phyloP scores from a whole-genome alignment of 2,329 filamentous ascomycete genomes.

The Fusarium verrucosum region DNA sequence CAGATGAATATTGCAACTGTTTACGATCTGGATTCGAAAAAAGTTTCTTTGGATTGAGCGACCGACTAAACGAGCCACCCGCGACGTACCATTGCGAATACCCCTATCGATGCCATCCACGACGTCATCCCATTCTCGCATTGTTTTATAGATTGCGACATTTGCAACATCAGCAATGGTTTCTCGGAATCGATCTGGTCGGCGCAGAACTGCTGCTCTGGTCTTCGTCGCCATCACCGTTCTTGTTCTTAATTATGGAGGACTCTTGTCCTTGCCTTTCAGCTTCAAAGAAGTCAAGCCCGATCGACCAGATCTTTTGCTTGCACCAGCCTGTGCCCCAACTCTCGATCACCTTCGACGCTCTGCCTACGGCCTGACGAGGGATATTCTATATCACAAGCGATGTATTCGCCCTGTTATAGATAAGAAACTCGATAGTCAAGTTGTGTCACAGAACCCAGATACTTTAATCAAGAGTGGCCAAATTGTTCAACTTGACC shows the following conservation, averaged over 20 bases:
- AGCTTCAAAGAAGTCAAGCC: constrained; percentile 28
- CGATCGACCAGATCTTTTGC: constrained; percentile 33
- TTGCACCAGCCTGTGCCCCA: constrained; percentile 40
- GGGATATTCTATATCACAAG: constrained; percentile 55
- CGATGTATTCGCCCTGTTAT: constrained; percentile 55
- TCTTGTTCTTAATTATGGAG: constrained; percentile 20
- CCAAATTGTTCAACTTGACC: constrained; percentile 46
- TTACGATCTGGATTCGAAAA: not conserved
- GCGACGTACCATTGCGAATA: not conserved
- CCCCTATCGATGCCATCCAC: not conserved
- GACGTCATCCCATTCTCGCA: constrained; percentile 17
- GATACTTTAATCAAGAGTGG: constrained; percentile 49
- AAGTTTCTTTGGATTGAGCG: not conserved
- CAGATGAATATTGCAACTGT: not conserved
- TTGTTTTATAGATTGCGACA: not conserved
- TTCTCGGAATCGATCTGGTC: constrained; percentile 28
- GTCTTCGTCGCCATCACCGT: constrained; percentile 13
- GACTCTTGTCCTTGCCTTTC: constrained; percentile 36
- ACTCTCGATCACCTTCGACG: constrained; percentile 47
- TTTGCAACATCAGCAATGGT: constrained; percentile 21
- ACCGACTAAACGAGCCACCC: not conserved
- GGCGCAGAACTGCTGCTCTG: constrained; percentile 25
- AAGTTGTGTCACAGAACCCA: constrained; percentile 51
- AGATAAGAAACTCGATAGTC: constrained; percentile 49
- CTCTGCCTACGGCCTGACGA: constrained; percentile 49